Conservation (phyloP, 2,329 filamentous ascomycete genomes). For the Phaeomoniella chlamydospora region DNA sequence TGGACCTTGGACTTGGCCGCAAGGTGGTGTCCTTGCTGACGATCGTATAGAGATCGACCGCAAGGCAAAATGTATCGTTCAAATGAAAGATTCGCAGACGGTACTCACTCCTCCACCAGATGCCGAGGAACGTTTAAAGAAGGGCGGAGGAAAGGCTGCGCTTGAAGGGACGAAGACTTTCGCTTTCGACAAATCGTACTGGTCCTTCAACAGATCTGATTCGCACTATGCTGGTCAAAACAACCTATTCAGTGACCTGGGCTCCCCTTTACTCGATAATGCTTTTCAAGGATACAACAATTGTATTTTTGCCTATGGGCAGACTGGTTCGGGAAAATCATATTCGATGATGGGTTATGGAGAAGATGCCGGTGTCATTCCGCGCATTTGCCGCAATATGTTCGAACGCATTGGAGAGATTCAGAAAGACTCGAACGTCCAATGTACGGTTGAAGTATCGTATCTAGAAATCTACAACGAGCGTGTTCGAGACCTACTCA, state of each 20-base stretch:
- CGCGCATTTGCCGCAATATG: constrained; percentile 95
- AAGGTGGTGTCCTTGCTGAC: constrained; percentile 8
- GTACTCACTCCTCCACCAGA: constrained; percentile 61
- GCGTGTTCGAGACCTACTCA: constrained; percentile 84
- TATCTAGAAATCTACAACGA: constrained; percentile 99
- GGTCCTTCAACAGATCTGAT: constrained; percentile 82
- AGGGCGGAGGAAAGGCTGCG: constrained; percentile 43
- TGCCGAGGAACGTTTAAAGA: constrained; percentile 35
- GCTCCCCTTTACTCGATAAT: constrained; percentile 85
- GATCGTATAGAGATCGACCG: constrained; percentile 64
- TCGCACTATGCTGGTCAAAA: constrained; percentile 80
- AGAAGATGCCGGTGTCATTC: constrained; percentile 87
- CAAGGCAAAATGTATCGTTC: constrained; percentile 88
- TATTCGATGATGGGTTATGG: constrained; percentile 99
- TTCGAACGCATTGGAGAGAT: constrained; percentile 69
- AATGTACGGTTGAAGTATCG: constrained; percentile 91
- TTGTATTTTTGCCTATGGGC: constrained; percentile 97
- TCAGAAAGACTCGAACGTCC: constrained; percentile 59
- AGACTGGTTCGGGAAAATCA: constrained; percentile 95
- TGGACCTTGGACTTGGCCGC: constrained; percentile 8
- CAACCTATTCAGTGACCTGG: constrained; percentile 75
- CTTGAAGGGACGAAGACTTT: constrained; percentile 68
- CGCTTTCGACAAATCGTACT: constrained; percentile 94
- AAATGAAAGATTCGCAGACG: constrained; percentile 91
- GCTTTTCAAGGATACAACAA: constrained; percentile 98